These are phyloP conservation scores for Termitomyces sp. DNA, from an alignment of 768 basidiomycete species.

Conservation along the genomic window DNA sequence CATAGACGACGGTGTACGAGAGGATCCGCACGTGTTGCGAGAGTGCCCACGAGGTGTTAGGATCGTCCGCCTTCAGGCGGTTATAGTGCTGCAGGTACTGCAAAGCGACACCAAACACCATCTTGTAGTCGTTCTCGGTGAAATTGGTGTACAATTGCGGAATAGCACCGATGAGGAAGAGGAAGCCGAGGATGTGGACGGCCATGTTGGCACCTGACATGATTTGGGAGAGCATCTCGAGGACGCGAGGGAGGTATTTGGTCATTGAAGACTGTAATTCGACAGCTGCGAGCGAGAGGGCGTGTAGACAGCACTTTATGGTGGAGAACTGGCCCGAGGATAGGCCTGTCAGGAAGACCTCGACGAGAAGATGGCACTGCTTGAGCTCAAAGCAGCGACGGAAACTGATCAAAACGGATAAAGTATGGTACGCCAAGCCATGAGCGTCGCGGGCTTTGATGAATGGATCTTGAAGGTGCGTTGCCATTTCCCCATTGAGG, in stretches of 20 bases:
- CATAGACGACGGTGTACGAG: slow-evolving; percentile 86
- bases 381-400: slow-evolving; percentile 67
- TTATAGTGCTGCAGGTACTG: slow-evolving; percentile 93
- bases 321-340: slow-evolving; percentile 59
- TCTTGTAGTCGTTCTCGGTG: slow-evolving; percentile 84
- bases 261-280: slow-evolving; percentile 82
- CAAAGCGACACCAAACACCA: slow-evolving; percentile 90
- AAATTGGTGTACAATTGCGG: slow-evolving; percentile 82
- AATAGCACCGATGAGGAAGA: slow-evolving; percentile 80
- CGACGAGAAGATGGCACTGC: slow-evolving; percentile 64
- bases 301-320: slow-evolving; percentile 87
- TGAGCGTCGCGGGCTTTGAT: slow-evolving; percentile 79
- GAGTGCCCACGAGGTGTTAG: slow-evolving; percentile 74
- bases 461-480: slow-evolving; percentile 47
- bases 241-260: slow-evolving; percentile 69
- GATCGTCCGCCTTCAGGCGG: slow-evolving; percentile 38
- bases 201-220: slow-evolving; percentile 93
- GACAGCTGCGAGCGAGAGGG: slow-evolving; percentile 80
- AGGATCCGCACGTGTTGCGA: slow-evolving; percentile 88
- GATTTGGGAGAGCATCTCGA: slow-evolving; percentile 87
- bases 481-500: slow-evolving; percentile 49
- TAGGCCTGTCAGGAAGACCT: slow-evolving; percentile 65
- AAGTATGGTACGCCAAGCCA: slow-evolving; percentile 79
- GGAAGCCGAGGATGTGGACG: slow-evolving; percentile 92
- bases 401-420: slow-evolving; percentile 88